These are phyloP conservation scores for Eucalyptus paniculata DNA, from an alignment of 345 rosid genomes.

Conservation along the genomic window DNA sequence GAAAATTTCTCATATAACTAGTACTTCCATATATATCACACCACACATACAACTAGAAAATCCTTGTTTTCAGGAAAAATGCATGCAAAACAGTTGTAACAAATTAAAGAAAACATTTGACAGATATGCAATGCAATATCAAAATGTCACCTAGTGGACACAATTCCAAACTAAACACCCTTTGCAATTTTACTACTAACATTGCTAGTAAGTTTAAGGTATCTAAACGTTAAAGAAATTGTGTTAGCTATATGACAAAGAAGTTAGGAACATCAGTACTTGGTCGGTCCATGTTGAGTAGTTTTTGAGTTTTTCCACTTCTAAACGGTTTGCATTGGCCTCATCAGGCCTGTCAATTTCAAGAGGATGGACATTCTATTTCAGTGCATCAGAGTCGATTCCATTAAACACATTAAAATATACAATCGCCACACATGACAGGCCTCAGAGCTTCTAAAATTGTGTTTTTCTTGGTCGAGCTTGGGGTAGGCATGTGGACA, in stretches of 20 bases:
- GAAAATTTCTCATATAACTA: no score
- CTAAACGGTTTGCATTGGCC: neutral
- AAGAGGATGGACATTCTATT: neutral
- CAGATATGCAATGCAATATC: neutral
- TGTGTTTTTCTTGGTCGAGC: neutral
- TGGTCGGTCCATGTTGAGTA: no score
- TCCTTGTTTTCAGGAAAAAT: neutral
- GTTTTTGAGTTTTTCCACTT: neutral
- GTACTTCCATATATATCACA: no score
- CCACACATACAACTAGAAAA: no score
- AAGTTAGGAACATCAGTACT: neutral
- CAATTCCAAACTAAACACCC: neutral
- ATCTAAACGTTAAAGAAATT: neutral
- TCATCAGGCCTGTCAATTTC: neutral
- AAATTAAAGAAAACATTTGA: neutral
- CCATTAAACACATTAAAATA: neutral
- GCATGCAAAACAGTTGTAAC: neutral
- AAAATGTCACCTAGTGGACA: neutral
- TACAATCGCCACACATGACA: neutral
- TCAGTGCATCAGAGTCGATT: accelerated
- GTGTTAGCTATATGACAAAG: neutral
- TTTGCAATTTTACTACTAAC: neutral
- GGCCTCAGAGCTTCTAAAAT: neutral
- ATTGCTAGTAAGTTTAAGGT: neutral
- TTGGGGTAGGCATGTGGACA: neutral